These are phyloP conservation scores for Apiosordaria backusii DNA, from an alignment of 495 filamentous ascomycete species.

Conservation along the genomic window DNA sequence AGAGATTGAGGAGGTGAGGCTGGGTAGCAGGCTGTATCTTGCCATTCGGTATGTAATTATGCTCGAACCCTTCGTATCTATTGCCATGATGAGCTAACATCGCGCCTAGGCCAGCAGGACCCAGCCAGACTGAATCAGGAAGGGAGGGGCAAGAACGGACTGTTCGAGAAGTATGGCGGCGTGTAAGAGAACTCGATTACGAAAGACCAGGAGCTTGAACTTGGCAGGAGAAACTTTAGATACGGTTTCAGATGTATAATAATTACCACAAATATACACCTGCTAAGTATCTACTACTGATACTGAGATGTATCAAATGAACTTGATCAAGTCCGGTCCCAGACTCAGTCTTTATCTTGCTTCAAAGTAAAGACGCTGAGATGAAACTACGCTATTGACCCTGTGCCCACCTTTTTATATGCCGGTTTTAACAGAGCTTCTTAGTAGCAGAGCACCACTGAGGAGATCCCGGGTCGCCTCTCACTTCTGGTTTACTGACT, in stretches of 20 bases:
- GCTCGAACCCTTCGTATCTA: background rate
- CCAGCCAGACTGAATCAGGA: constrained; percentile 55
- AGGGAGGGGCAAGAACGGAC: constrained; percentile 61
- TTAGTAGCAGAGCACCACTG: background rate
- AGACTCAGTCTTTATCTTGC: background rate
- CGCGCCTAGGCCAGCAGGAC: constrained; percentile 55
- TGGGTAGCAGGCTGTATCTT: constrained; percentile 63
- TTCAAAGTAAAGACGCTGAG: background rate
- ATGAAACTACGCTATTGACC: background rate
- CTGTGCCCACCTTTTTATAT: background rate
- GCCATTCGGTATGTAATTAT: constrained; percentile 51
- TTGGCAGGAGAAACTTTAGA: background rate
- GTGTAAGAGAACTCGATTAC: constrained; percentile 60
- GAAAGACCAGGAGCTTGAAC: constrained; percentile 40
- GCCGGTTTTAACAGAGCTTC: background rate
- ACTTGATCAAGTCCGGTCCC: background rate
- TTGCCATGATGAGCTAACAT: background rate
- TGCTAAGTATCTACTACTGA: background rate
- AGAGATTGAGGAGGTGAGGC: constrained; percentile 52
- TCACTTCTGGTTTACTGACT: background rate
- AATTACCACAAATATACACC: background rate
- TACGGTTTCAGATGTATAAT: background rate
- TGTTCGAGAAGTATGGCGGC: constrained; percentile 64
- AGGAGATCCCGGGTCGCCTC: no score
- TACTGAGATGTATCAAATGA: background rate